Conservation (phyloP, 805 yeast genomes). For the Cyberlindnera sargentensis region DNA sequence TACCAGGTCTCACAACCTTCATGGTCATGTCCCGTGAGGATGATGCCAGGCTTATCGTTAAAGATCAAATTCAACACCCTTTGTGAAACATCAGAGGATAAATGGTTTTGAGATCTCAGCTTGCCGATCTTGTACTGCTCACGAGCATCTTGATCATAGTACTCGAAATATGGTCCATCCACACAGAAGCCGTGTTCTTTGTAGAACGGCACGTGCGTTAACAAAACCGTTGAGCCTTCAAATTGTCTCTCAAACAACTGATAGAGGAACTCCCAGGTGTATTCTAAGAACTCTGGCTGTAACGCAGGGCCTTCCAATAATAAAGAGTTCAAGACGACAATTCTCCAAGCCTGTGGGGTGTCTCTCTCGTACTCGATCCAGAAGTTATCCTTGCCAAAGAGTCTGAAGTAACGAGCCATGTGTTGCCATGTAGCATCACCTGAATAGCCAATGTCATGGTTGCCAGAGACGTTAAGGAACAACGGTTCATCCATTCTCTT, state of each 20-base stretch:
- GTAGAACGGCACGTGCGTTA: conserved; percentile 87
- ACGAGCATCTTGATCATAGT: conserved; percentile 45
- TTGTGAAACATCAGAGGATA: conserved; percentile 59
- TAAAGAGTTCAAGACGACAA: conserved; percentile 81
- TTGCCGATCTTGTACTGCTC: conserved; percentile 66
- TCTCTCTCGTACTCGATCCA: conserved; percentile 64
- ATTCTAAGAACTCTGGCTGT: conserved; percentile 59
- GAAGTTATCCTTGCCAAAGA: conserved; percentile 83
- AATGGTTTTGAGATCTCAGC: conserved; percentile 80
- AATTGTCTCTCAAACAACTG: conserved; percentile 48
- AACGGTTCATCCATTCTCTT: conserved; percentile 43
- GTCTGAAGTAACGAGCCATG: conserved; percentile 62
- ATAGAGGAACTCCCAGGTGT: conserved; percentile 69
- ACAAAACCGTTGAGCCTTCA: conserved; percentile 70
- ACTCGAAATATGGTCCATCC: conserved; percentile 75
- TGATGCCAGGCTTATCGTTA: conserved; percentile 62
- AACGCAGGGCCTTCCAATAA: conserved; percentile 86
- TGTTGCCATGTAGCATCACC: conserved; percentile 95
- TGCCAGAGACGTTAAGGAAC: conserved; percentile 83
- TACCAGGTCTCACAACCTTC: conserved; percentile 82
- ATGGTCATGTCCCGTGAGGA: conserved; percentile 94
- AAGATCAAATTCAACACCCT: conserved; percentile 67
- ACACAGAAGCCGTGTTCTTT: conserved; percentile 76
- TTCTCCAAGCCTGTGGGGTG: conserved; percentile 69
- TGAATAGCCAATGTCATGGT: conserved; percentile 92